Conservation (phyloP, 1,284 basidiomycete species). For the Rhizoctonia solani region DNA sequence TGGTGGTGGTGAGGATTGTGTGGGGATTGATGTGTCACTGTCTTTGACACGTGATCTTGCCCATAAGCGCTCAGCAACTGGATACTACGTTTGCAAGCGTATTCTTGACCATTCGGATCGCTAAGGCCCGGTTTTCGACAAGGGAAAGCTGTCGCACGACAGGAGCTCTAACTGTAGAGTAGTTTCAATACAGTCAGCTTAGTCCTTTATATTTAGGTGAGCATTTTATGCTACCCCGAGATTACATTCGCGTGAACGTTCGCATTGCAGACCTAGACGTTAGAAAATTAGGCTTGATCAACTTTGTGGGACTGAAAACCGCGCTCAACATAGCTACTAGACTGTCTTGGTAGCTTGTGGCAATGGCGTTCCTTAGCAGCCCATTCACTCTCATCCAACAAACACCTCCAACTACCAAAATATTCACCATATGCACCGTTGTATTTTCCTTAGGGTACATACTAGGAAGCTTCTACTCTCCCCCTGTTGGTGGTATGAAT, state of each 20-base stretch:
- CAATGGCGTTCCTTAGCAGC: slow-evolving; percentile 74
- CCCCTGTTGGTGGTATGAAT: not conserved
- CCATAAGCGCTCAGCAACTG: slow-evolving; percentile 11
- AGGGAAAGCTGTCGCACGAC: not conserved
- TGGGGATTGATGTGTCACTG: too few species aligned
- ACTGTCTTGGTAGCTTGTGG: not conserved
- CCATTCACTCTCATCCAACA: slow-evolving; percentile 68
- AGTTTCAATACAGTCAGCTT: not conserved
- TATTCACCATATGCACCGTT: slow-evolving; percentile 71
- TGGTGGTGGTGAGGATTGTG: not conserved
- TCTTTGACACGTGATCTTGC: too few species aligned
- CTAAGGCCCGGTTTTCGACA: not conserved
- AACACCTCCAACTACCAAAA: slow-evolving; percentile 78
- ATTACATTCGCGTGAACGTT: too few species aligned
- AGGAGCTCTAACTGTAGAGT: too few species aligned
- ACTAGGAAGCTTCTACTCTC: slow-evolving; percentile 30
- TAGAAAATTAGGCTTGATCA: too few species aligned
- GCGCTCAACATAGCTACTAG: not conserved
- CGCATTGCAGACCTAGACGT: too few species aligned
- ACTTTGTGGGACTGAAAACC: too few species aligned
- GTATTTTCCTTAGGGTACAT: slow-evolving; percentile 62
- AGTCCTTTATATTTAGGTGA: not conserved
- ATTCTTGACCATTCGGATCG: not conserved
- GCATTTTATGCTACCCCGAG: not conserved
- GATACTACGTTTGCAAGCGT: not conserved